Evolutionary conservation across 2,329 filamentous ascomycete species (phyloP).

Genomic region (Capronia coronata): DNA sequence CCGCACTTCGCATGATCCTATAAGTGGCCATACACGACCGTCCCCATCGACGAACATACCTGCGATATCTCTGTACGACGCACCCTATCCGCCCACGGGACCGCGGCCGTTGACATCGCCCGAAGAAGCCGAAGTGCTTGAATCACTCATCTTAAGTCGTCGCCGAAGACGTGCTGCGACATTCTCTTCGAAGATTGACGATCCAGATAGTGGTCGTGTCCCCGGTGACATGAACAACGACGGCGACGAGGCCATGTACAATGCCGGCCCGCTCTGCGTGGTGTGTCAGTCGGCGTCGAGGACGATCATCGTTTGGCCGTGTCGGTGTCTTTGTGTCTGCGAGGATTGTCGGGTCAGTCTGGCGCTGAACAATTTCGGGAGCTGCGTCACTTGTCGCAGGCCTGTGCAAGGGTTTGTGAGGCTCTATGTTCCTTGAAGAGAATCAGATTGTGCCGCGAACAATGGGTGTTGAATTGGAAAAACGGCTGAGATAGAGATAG

Average conservation of each 20-base stretch:
- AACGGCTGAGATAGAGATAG: too few species aligned
- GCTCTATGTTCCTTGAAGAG: conserved; percentile 68
- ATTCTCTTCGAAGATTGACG: conserved; percentile 1
- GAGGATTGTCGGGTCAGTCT: conserved; percentile 91
- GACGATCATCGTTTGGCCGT: conserved; percentile 93
- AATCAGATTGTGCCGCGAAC: too few species aligned
- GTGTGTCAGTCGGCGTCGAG: conserved; percentile 83
- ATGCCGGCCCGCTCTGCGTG: conserved; percentile 76
- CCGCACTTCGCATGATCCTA: conserved; percentile 29
- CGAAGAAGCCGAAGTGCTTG: conserved; percentile 54
- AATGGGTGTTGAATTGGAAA: too few species aligned
- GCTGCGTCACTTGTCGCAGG: conserved; percentile 87
- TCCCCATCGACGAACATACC: too few species aligned
- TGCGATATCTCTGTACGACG: conserved; percentile 27
- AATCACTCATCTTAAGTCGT: conserved; percentile 53
- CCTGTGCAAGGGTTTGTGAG: conserved; percentile 85
- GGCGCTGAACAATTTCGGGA: conserved; percentile 95
- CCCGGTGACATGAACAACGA: background rate
- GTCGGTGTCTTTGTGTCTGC: conserved; percentile 85
- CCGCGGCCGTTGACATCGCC: conserved; percentile 37
- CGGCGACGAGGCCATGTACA: conserved; percentile 22
- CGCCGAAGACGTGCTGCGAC: conserved; percentile 35
- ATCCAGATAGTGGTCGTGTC: conserved; percentile 1
- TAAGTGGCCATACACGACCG: too few species aligned
- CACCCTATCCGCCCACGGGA: conserved; percentile 10